Conservation (phyloP, 306 rosid genomes). For the Pyrus betulifolia region DNA sequence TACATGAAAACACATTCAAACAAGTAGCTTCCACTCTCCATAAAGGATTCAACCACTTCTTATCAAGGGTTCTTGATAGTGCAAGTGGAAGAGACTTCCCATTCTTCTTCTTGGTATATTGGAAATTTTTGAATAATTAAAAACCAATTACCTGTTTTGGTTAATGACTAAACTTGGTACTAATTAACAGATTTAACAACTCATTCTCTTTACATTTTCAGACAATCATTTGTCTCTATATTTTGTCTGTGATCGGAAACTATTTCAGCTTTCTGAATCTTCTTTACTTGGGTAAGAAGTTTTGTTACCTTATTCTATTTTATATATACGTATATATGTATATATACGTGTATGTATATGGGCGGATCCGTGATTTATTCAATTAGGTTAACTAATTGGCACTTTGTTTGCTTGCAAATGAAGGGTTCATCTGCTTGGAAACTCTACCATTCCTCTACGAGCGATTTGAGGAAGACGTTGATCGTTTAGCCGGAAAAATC, state of each 20-base stretch:
- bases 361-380: no score
- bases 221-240: slow-evolving; percentile 49
- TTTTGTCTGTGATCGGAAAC: slow-evolving; percentile 57
- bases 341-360: no score
- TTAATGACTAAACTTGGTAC: neutral
- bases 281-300: slow-evolving; percentile 57
- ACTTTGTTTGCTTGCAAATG: slow-evolving; percentile 5
- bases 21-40: slow-evolving; percentile 47
- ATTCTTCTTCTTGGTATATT: slow-evolving; percentile 54
- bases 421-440: slow-evolving; percentile 50
- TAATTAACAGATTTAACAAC: neutral
- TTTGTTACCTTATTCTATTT: neutral
- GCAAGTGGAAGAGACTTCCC: slow-evolving; percentile 60
- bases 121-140: neutral
- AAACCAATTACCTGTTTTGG: neutral
- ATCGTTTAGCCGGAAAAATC: slow-evolving; percentile 31
- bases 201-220: slow-evolving; percentile 20
- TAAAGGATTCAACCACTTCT: slow-evolving; percentile 36
- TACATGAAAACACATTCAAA: slow-evolving; percentile 44
- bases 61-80: slow-evolving; percentile 31
- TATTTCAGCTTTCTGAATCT: slow-evolving; percentile 59
- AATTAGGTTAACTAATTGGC: neutral
- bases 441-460: slow-evolving; percentile 63
- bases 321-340: neutral
- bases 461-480: slow-evolving; percentile 47